Base-by-base conservation (phyloP, 1,284 basidiomycete genomes). In the Macrocybe sp. region DNA sequence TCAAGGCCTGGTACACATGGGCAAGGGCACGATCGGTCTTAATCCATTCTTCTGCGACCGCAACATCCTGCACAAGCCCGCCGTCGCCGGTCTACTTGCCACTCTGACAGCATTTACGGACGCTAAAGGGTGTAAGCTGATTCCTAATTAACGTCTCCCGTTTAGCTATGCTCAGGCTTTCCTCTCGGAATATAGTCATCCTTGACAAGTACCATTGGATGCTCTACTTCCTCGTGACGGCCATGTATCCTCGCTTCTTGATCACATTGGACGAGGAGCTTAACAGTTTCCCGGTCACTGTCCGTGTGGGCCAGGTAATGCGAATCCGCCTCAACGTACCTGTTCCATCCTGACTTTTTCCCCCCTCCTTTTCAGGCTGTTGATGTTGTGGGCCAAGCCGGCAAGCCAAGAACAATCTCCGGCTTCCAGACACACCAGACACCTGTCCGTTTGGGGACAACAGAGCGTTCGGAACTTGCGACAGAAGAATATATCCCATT, bases 231-330 rank as follows among this genome's bases (percentile, higher is more conserved):
- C 79, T 99, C 41, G 85, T 85, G 7, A 84, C 92, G 6, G 89
- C 95, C 50, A 99, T 99, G 95, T 97, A 93, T 70, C 97, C 97
- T 22, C 85, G 97, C 49, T 97, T 99, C 87, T 72, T 99, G 58
- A 97, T 99, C 65, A 97, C 95, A 1, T 83, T 99, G 30, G 87
- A 97, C 68, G 95, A 97, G 67, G 80, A 94, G 51, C 82, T 95
- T 47, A 81, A 92, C 57, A 83, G 78, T 60, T 73, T 86, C 52
- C 87, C 93, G 1, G 91, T 97, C 28, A 93, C 92, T 6, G 95
- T 98, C 32, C 87, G 97, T 30, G 97, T 99, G 33, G 96, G 96
- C 37, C 92, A 95, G 73, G 91, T 83, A 60, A 55, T 70, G 58
- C 31, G 33, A 14, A 36, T 45, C 11, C 9, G 31, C 12, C 40